Evolutionary conservation across 768 basidiomycete genomes (phyloP).

Genomic region (Boletellus ananas): DNA sequence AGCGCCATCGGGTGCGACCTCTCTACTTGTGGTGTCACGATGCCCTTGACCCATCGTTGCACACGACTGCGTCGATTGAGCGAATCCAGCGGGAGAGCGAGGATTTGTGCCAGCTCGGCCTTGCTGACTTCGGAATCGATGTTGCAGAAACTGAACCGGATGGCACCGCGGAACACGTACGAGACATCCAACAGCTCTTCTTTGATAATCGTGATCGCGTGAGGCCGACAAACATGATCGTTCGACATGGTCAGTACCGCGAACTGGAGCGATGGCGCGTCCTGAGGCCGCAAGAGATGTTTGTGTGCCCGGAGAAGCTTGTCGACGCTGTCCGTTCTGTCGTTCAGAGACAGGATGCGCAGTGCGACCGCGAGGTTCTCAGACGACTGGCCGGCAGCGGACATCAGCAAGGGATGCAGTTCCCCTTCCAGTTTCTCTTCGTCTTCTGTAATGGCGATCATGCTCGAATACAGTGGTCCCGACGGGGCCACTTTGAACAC

Average conservation of each 20-base stretch:
- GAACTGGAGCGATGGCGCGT: slow-evolving; percentile 43
- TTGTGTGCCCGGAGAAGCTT: slow-evolving; percentile 43
- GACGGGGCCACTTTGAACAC: slow-evolving; percentile 54
- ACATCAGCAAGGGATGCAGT: slow-evolving; percentile 33
- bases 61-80: slow-evolving; percentile 44
- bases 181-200: slow-evolving; percentile 49
- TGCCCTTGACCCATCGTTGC: slow-evolving; percentile 48
- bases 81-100: slow-evolving; percentile 38
- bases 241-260: slow-evolving; percentile 40
- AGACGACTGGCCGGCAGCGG: slow-evolving; percentile 45
- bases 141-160: slow-evolving; percentile 45
- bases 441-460: slow-evolving; percentile 39
- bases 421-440: slow-evolving; percentile 31
- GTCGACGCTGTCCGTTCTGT: slow-evolving; percentile 34
- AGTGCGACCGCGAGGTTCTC: slow-evolving; percentile 55
- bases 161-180: slow-evolving; percentile 38
- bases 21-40: slow-evolving; percentile 37
- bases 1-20: slow-evolving; percentile 52
- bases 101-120: slow-evolving; percentile 42
- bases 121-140: slow-evolving; percentile 41
- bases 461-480: slow-evolving; percentile 39
- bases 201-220: slow-evolving; percentile 44
- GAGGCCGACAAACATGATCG: slow-evolving; percentile 20
- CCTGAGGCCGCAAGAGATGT: slow-evolving; percentile 60
- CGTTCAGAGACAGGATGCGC: slow-evolving; percentile 43